These are phyloP conservation scores for Russula abietina DNA, from an alignment of 768 basidiomycete species.

Conservation along the genomic window DNA sequence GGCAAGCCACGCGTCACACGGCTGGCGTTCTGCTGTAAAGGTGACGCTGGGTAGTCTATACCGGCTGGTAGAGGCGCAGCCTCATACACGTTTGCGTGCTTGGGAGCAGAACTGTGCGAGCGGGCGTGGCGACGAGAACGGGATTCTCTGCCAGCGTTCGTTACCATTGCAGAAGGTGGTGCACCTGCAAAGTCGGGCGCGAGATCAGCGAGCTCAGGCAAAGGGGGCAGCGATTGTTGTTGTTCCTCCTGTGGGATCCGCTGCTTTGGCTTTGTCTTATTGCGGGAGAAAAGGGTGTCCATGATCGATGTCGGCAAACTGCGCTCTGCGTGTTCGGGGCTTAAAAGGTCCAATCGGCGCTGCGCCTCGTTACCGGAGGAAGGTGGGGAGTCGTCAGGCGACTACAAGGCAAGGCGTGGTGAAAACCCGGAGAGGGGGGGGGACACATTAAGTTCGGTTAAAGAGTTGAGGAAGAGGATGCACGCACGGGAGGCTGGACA, in stretches of 20 bases:
- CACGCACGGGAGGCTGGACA: conserved; percentile 22
- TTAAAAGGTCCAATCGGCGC: conserved; percentile 28
- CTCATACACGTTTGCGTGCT: conserved; percentile 9
- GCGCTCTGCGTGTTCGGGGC: conserved; percentile 28
- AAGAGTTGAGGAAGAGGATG: no score
- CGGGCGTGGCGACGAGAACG: background rate
- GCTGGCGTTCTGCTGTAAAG: background rate
- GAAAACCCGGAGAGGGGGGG: background rate
- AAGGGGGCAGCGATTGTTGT: conserved; percentile 1
- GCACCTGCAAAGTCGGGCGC: conserved; percentile 8
- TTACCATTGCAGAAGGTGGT: background rate
- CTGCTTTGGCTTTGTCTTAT: background rate
- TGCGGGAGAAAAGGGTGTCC: background rate
- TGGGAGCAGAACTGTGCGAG: background rate
- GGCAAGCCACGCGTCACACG: background rate
- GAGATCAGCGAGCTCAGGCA: conserved; percentile 10
- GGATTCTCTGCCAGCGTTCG: background rate
- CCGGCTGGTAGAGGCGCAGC: conserved; percentile 19
- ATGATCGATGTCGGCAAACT: conserved; percentile 11
- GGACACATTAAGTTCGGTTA: background rate
- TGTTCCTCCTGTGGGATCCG: background rate
- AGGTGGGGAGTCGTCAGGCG: conserved; percentile 24
- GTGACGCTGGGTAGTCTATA: conserved; percentile 21
- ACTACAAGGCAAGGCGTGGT: conserved; percentile 17
- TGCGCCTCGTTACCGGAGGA: conserved; percentile 19